Conservation (phyloP, 495 filamentous ascomycete genomes). For the Daldinia concentrica region DNA sequence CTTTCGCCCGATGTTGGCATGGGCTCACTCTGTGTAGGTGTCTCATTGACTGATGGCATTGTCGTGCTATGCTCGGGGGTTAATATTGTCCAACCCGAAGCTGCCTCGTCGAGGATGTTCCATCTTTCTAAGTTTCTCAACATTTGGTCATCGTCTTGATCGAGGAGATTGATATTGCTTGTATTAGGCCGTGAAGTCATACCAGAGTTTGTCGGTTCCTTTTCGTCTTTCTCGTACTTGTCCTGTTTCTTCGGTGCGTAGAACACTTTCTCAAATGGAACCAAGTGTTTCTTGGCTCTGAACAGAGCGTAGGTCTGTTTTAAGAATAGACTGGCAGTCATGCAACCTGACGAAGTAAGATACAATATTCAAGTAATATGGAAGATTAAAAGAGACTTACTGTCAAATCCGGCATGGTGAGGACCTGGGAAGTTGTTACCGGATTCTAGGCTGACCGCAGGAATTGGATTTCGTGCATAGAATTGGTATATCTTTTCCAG, state of each 20-base stretch:
- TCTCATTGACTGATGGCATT: not conserved
- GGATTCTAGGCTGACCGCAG: slow-evolving; percentile 8
- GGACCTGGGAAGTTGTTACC: slow-evolving; percentile 19
- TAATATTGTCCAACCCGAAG: not conserved
- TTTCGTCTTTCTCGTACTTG: not conserved
- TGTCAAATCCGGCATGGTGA: slow-evolving; percentile 81
- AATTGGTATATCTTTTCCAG: slow-evolving; percentile 49
- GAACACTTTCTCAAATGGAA: not conserved
- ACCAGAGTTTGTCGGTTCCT: not conserved
- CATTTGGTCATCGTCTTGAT: slow-evolving; percentile 11
- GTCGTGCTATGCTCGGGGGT: not conserved
- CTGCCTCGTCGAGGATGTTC: slow-evolving; percentile 14
- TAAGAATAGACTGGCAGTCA: slow-evolving; percentile 72
- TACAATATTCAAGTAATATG: no score
- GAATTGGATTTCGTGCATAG: slow-evolving; percentile 6
- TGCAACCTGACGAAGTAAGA: slow-evolving; percentile 49
- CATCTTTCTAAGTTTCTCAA: slow-evolving; percentile 16
- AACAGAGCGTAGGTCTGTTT: slow-evolving; percentile 64
- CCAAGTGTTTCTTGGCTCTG: not conserved
- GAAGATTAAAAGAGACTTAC: slow-evolving; percentile 49
- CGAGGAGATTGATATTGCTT: slow-evolving; percentile 15
- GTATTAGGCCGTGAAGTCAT: not conserved
- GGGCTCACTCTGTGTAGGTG: not conserved
- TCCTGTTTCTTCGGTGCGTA: not conserved
- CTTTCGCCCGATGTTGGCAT: slow-evolving; percentile 3